Evolutionary conservation across 1,284 basidiomycete species (phyloP), one percentile per base, ranked within the genome.

Genomic region (Austroboletus niveus): DNA sequence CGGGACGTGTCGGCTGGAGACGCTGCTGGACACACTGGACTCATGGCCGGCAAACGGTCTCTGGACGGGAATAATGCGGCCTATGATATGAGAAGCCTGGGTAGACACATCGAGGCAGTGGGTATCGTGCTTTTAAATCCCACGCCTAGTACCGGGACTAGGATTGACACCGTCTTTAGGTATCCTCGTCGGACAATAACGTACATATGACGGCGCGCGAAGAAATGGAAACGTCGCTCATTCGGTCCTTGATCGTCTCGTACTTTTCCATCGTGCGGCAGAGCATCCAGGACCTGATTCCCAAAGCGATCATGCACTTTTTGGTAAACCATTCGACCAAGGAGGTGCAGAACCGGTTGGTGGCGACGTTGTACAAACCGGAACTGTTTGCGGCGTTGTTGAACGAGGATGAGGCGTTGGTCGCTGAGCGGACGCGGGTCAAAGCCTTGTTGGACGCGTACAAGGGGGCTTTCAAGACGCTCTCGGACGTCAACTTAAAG

Each of bases 71-170:
- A 78, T 65, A 89, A 81, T 61, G 90, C 94, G 45, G 94, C 92
- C 36, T 98, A 86, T 70, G 95, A 99, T 70, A 99, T 99, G 97
- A 98, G 95, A 80, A 96, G 93, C 65, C 77, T 99, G 45, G 94
- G 95, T 54, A 95, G 90, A 74, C 96, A 99, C 64, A 90, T 96
- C 55, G 93, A 95, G 72, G 88, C 90, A 59, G 89, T 94, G 62
- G 78, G 89, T 83, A 8, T 42, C 30, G 31, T 39, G 52, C 14
- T 46, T 47, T 24, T 31, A 4, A 9, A 42, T 8, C 5, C 40
- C 40, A 12, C 12, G 34, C 15, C 6, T 15, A 27, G 40, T 42
- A 29, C 14, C 40, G n/a, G 11, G 17, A 3, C 38, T 39, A 17
- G 14, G 8, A 35, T n/a, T 24, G 22, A 24, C 22, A 24, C 22